Evolutionary conservation across 164 flowering plant species (phyloP), one percentile per base, ranked within the genome.

Genomic region (Macadamia integrifolia): DNA sequence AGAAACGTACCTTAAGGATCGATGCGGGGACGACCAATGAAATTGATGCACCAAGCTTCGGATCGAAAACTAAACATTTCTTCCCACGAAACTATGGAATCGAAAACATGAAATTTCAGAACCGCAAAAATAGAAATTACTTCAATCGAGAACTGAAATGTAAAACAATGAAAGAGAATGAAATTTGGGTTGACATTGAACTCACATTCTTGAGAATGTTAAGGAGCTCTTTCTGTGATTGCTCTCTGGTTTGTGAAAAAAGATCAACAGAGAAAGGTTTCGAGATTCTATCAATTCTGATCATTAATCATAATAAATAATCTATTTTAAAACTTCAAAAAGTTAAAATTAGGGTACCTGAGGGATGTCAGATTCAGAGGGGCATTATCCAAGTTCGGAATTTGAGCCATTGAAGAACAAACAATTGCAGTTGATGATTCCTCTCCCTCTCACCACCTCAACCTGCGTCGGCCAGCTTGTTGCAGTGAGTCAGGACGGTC

Each of bases 21-120:
- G 97, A 83, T 10, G 92, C 86, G 71, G 84, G 94, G 55, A 90
- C 69, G 74, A 90, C 81, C 74, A 87, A 70, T 9, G 91, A 83
- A n/a, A 94, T 83, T 7, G 99, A 83, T 2, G 91, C 99, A 49
- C 97, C 79, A n/a, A 94, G 92, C 80, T 88, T 90, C 1, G 86
- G 97, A 79, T 94, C 99, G 52, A 94, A 73, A 18, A 90, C 86
- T 71, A 94, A 75, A 72, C 96, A 92, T 74, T 94, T 92, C 75
- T 79, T 88, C 55, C 93, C 99, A 60, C 97, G 92, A 79, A 88
- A 80, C 97, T 94, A 55, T 2, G 32, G 12, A 18, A 18, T n/a
- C 6, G 2, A 31, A 48, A 56, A 69, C 10, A 42, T 10, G 43
- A 50, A 58, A 57, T 40, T 10, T 60, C 48, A 32, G 30, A 23